Evolutionary conservation across 805 yeast species (phyloP), one percentile per base, ranked within the genome.

Genomic region (Candida glaebosa): DNA sequence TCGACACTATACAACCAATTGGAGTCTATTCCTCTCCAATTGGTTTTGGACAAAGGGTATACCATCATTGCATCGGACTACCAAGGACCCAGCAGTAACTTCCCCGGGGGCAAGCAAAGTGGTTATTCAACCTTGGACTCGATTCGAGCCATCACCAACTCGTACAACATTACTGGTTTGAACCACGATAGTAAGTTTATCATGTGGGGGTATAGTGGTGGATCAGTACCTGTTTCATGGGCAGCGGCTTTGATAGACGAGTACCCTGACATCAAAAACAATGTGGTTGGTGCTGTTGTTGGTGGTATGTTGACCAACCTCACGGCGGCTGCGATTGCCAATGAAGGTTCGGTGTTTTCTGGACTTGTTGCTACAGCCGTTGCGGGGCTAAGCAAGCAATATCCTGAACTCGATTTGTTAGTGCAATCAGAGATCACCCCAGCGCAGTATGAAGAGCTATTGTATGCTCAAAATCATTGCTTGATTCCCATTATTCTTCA

Each of bases 181-280:
- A 18, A 40, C 15, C 3, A 39, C 2, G 46, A 52, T 10, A 55
- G 56, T 2, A 37, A 48, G 26, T 44, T 49, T 9, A 43, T 40
- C 2, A 15, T 48, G 24, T 61, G 56, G 56, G 66, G 66, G 1
- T 61, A 54, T 37, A 54, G 61, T 9, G 66, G 66, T 10, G 66
- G 64, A 10, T 52, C 63, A 3, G 38, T 58, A 30, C 57, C 64
- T 5, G 38, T 57, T 9, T 48, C 55, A 6, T 60, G 65, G 65
- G 61, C 61, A 3, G 48, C 60, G 3, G 49, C 50, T 3, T 43
- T 58, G 19, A 57, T 51, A 34, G 62, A 63, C n/a, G 37, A 42
- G 1, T 60, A 60, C 24, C 63, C 66, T 8, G 61, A 60, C 4
- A 61, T 58, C 46, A n/a, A 34, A 19, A 52, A 26, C 19, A 17